These are phyloP conservation scores for Ascochyta koolunga DNA, from an alignment of 2,329 filamentous ascomycete species.

Conservation along the genomic window DNA sequence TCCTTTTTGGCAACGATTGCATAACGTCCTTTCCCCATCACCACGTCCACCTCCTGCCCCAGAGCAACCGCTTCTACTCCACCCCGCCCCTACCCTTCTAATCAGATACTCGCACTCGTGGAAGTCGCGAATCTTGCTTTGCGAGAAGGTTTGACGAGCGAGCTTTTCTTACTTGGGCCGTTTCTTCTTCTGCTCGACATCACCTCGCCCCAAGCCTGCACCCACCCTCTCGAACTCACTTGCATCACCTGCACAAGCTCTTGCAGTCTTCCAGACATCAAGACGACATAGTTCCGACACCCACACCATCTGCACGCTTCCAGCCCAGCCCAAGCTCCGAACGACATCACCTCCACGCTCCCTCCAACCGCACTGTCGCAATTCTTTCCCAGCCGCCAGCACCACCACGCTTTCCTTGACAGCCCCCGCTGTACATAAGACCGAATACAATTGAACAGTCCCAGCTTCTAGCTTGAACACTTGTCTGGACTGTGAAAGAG, in stretches of 20 bases:
- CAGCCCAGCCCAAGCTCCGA: slow-evolving; percentile 40
- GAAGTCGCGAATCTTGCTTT: slow-evolving; percentile 31
- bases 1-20: slow-evolving; percentile 29
- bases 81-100: slow-evolving; percentile 22
- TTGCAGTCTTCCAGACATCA: slow-evolving; percentile 34
- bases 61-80: slow-evolving; percentile 13
- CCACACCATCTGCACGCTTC: slow-evolving; percentile 43
- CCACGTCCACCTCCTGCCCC: slow-evolving; percentile 28
- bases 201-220: slow-evolving; percentile 33
- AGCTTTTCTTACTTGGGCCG: slow-evolving; percentile 47
- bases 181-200: slow-evolving; percentile 41
- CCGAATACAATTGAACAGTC: slow-evolving; percentile 51
- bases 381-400: slow-evolving; percentile 51
- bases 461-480: slow-evolving; percentile 37
- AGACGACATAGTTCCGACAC: slow-evolving; percentile 37
- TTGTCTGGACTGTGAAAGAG: slow-evolving; percentile 41
- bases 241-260: slow-evolving; percentile 42
- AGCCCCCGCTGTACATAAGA: slow-evolving; percentile 74
- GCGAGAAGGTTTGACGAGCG: slow-evolving; percentile 48
- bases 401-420: slow-evolving; percentile 93
- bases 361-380: slow-evolving; percentile 38
- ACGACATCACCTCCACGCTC: slow-evolving; percentile 43
- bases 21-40: slow-evolving; percentile 25
- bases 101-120: slow-evolving; percentile 23
- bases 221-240: slow-evolving; percentile 35